phyloP scores from a whole-genome alignment of 768 basidiomycete genomes.

The Tulasnella sp. region DNA sequence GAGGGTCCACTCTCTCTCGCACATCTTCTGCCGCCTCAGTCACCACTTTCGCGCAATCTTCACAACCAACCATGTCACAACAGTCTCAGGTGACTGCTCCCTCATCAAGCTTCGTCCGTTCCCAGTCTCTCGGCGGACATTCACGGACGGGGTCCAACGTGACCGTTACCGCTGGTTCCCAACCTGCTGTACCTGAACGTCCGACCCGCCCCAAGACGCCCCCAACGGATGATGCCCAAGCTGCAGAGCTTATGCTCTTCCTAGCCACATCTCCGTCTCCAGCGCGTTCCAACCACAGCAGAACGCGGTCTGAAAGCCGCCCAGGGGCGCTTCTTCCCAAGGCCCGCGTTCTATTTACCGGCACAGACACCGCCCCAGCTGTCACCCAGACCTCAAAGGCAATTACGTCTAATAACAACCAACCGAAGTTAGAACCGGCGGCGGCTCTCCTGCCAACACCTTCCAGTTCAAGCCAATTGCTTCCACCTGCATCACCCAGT shows the following conservation, averaged over 20 bases:
- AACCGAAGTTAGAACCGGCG: neutral
- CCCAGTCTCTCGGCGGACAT: conserved; percentile 11
- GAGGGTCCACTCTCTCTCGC: conserved; percentile 19
- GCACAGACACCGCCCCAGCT: neutral
- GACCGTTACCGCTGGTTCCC: neutral
- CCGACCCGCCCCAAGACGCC: conserved; percentile 20
- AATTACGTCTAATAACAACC: neutral
- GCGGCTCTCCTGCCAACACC: neutral
- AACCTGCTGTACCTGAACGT: neutral
- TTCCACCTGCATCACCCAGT: conserved; percentile 17
- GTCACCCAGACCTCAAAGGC: neutral
- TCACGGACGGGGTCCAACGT: neutral
- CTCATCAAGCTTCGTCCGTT: neutral
- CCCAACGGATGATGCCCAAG: conserved; percentile 43
- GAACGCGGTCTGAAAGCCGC: conserved; percentile 23
- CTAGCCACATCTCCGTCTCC: conserved; percentile 84
- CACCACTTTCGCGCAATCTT: conserved; percentile 3
- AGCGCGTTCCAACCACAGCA: conserved; percentile 35
- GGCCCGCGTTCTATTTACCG: conserved; percentile 23
- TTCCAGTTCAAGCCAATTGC: conserved; percentile 3
- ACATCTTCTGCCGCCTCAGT: conserved; percentile 19
- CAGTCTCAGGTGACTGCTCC: conserved; percentile 14
- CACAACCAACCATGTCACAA: conserved; percentile 16
- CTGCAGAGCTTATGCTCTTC: conserved; percentile 80
- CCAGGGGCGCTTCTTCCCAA: conserved; percentile 12